Percentiles rank a stretch among this genome's conserved stretches.
These are phyloP conservation scores for Bjerkandera adusta DNA, from an alignment of 1,284 basidiomycete genomes.

Conservation along the genomic window DNA sequence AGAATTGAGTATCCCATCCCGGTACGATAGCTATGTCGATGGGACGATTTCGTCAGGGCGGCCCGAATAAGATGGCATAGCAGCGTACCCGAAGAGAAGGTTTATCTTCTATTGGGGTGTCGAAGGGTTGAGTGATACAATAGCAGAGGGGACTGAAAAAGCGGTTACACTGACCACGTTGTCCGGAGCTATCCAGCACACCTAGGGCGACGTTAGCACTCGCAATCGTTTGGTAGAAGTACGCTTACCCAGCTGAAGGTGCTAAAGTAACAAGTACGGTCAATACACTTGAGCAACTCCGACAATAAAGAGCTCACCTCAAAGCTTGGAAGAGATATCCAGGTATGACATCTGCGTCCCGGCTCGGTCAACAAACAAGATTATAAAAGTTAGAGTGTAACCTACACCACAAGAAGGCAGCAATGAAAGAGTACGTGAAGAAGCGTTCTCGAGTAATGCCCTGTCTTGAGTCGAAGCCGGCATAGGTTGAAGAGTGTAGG, in stretches of 20 bases:
- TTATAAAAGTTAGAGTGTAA: background rate
- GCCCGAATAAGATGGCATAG: conserved; percentile 40
- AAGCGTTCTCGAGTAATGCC: conserved; percentile 77
- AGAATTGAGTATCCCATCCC: conserved; percentile 64
- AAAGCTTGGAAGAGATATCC: conserved; percentile 60
- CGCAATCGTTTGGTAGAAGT: background rate
- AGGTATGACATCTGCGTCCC: conserved; percentile 49
- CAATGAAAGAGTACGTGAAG: conserved; percentile 64
- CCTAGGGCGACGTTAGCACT: conserved; percentile 17
- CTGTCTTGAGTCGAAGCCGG: conserved; percentile 60
- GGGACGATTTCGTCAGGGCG: background rate
- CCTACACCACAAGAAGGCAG: conserved; percentile 63
- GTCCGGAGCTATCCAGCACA: conserved; percentile 78
- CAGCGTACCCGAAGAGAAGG: conserved; percentile 76
- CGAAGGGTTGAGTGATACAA: background rate
- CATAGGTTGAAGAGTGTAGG: conserved; percentile 61
- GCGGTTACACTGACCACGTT: conserved; percentile 37
- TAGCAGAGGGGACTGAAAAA: background rate
- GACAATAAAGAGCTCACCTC: conserved; percentile 19
- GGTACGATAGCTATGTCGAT: conserved; percentile 22
- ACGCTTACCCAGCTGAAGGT: conserved; percentile 56
- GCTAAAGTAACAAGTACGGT: conserved; percentile 39
- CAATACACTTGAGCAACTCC: background rate
- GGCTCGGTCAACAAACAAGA: background rate
- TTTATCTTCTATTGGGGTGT: conserved; percentile 41